These are phyloP conservation scores for Sonneratia alba DNA, from an alignment of 345 rosid genomes.

Conservation along the genomic window DNA sequence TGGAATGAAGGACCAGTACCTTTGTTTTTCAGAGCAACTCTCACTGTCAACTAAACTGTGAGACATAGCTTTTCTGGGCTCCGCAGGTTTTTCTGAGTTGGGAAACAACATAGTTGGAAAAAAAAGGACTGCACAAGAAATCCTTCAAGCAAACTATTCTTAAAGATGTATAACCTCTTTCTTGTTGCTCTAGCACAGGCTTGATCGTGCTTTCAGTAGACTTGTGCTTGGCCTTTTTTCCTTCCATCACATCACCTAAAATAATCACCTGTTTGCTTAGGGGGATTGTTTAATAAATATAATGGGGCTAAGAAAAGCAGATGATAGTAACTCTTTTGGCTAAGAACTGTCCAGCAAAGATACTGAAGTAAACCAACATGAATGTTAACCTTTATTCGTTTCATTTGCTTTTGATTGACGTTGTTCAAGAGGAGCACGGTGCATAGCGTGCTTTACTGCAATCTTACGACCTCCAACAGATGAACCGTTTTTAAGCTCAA, in stretches of 20 bases:
- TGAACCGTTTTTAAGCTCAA: slow-evolving; percentile 60
- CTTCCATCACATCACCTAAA: slow-evolving; percentile 27
- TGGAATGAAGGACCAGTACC: slow-evolving; percentile 31
- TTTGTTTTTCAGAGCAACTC: slow-evolving; percentile 78
- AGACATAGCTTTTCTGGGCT: slow-evolving; percentile 38
- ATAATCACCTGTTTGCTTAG: slow-evolving; percentile 7
- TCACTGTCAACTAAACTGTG: slow-evolving; percentile 51
- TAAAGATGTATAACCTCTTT: slow-evolving; percentile 22
- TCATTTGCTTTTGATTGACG: slow-evolving; percentile 53
- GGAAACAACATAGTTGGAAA: neutral
- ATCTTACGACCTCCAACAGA: slow-evolving; percentile 72
- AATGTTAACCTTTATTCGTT: slow-evolving; percentile 25
- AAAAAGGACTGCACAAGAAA: neutral
- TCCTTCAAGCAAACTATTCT: neutral
- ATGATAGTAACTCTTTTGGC: neutral
- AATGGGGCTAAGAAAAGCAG: neutral
- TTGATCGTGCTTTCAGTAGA: slow-evolving; percentile 23
- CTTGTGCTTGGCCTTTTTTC: slow-evolving; percentile 20
- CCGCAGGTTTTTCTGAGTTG: slow-evolving; percentile 31
- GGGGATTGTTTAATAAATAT: neutral
- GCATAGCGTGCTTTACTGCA: slow-evolving; percentile 71
- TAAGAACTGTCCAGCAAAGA: slow-evolving; percentile 4
- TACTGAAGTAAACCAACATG: neutral
- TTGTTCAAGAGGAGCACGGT: slow-evolving; percentile 64
- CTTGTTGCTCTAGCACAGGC: slow-evolving; percentile 17